Conservation (phyloP, 2,329 filamentous ascomycete species). For the Pyricularia sp. region DNA sequence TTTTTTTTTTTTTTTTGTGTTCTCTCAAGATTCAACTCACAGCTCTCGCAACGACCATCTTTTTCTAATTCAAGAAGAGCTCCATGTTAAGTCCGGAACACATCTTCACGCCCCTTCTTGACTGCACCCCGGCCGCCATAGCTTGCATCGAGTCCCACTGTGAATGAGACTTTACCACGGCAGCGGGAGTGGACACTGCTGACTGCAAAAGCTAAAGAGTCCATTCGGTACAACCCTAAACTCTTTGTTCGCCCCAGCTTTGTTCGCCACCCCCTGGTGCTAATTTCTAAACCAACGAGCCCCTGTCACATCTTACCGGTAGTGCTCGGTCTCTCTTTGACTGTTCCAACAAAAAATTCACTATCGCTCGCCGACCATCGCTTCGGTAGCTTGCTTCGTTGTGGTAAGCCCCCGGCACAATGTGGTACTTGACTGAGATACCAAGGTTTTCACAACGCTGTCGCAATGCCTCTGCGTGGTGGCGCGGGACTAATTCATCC, state of each 20-base stretch:
- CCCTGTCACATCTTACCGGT: not conserved
- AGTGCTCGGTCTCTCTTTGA: not conserved
- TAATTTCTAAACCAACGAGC: not conserved
- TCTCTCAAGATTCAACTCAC: not conserved
- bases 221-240: not conserved
- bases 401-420: conserved; percentile 38
- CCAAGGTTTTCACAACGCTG: conserved; percentile 33
- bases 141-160: not conserved
- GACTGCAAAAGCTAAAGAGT: not conserved
- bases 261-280: not conserved
- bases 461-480: conserved; percentile 33
- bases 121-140: not conserved
- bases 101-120: not conserved
- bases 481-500: conserved; percentile 44
- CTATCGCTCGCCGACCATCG: conserved; percentile 30
- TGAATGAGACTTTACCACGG: not conserved
- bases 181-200: not conserved
- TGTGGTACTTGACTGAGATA: conserved; percentile 29
- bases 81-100: conserved; percentile 1
- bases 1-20: not conserved
- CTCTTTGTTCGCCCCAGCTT: not conserved
- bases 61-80: not conserved
- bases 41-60: not conserved
- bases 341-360: conserved; percentile 25
- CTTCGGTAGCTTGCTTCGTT: conserved; percentile 38